Conservation (phyloP, 2,329 filamentous ascomycete genomes). For the Magnaporthiopsis rhizophila region DNA sequence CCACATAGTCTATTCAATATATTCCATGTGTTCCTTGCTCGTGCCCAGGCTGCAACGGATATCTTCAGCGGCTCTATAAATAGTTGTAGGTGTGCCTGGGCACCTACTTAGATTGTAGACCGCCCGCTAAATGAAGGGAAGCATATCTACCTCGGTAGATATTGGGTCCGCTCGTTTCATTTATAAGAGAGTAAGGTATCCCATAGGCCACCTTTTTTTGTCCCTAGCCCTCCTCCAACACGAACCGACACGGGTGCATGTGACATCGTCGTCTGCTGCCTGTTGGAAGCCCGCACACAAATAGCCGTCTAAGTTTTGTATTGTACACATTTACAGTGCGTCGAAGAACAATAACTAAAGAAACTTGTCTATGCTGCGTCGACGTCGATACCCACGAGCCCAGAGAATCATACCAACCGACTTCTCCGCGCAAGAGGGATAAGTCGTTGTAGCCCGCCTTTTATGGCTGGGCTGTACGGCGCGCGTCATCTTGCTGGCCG, state of each 20-base stretch:
- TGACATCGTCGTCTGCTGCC: background rate
- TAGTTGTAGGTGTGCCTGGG: too few species aligned
- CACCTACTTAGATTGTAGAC: background rate
- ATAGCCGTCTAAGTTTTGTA: constrained; percentile 39
- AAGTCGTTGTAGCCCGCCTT: background rate
- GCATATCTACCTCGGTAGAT: constrained; percentile 1
- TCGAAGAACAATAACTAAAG: constrained; percentile 33
- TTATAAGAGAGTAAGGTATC: constrained; percentile 4
- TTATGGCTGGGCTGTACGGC: background rate
- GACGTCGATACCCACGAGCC: background rate
- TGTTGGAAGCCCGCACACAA: background rate
- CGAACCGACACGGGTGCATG: background rate
- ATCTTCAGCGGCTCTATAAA: background rate
- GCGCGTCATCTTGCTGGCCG: background rate
- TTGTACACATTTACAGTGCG: constrained; percentile 45
- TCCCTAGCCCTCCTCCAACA: background rate
- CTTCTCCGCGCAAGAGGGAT: background rate
- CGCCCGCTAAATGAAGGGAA: background rate
- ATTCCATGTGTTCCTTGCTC: background rate
- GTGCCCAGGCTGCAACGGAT: background rate
- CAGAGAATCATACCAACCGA: constrained; percentile 1
- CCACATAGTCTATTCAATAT: background rate
- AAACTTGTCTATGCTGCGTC: constrained; percentile 38
- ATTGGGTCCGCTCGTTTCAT: background rate
- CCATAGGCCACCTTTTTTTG: background rate